Conservation (phyloP, 805 yeast species). For the Maudiozyma barnettii region DNA sequence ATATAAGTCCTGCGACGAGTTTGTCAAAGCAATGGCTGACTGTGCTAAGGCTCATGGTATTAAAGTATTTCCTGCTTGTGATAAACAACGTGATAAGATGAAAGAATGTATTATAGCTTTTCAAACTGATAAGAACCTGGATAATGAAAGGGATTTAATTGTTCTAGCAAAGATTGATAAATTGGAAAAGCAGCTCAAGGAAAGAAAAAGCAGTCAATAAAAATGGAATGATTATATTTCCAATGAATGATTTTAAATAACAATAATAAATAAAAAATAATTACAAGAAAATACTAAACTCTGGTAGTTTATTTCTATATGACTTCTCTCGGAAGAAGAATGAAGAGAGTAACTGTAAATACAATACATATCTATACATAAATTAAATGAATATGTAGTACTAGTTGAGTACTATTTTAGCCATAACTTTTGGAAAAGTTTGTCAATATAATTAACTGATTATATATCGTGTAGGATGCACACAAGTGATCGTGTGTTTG, state of each 20-base stretch:
- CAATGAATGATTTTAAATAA: neutral
- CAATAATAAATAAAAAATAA: neutral
- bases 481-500: too few relatives aligned
- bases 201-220: slow-evolving; percentile 4
- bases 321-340: neutral
- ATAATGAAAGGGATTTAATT: slow-evolving; percentile 55
- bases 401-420: too few relatives aligned
- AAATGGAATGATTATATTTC: neutral
- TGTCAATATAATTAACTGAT: too few relatives aligned
- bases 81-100: slow-evolving; percentile 47
- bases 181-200: slow-evolving; percentile 21
- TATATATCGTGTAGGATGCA: too few relatives aligned
- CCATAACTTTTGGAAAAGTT: too few relatives aligned
- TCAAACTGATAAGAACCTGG: slow-evolving; percentile 56
- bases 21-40: slow-evolving; percentile 55
- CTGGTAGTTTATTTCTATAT: too few relatives aligned
- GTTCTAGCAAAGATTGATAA: slow-evolving; percentile 47
- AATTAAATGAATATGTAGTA: neutral
- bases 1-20: slow-evolving; percentile 55
- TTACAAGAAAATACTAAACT: neutral
- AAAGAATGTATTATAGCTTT: slow-evolving; percentile 51
- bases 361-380: neutral
- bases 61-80: slow-evolving; percentile 59
- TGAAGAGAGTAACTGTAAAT: neutral
- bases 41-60: slow-evolving; percentile 59